Percentiles rank a stretch among this genome's conserved stretches.
Conservation (phyloP, 371 early-diverging fungal species). For the Apophysomyces elegans region DNA sequence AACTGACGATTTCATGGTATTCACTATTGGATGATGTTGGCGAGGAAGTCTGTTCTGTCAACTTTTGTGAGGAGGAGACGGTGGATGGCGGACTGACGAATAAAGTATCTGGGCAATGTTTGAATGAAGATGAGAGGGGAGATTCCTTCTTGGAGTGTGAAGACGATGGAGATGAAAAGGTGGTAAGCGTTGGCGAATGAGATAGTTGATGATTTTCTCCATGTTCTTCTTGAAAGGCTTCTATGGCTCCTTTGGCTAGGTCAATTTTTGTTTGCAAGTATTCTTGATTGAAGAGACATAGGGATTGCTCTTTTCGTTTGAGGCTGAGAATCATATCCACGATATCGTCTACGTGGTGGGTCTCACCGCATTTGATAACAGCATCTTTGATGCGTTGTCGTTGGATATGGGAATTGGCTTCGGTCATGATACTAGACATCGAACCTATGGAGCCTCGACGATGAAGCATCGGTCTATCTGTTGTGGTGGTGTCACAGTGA, state of each 20-base stretch:
- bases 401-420: slow-evolving; percentile 27
- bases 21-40: neutral
- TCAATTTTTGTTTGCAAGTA: slow-evolving; percentile 43
- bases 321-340: slow-evolving; percentile 53
- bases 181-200: neutral
- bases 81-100: too few species aligned
- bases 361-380: slow-evolving; percentile 27
- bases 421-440: slow-evolving; percentile 34
- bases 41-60: slow-evolving; percentile 1
- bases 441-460: slow-evolving; percentile 46
- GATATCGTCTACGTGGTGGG: slow-evolving; percentile 38
- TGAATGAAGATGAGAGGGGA: too few species aligned
- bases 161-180: neutral
- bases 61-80: slow-evolving; percentile 3
- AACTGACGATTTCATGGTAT: slow-evolving; percentile 20
- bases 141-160: neutral
- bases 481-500: neutral
- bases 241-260: slow-evolving; percentile 48
- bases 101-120: too few species aligned
- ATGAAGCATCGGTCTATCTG: slow-evolving; percentile 30
- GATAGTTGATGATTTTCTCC: slow-evolving; percentile 14
- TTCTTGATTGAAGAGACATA: slow-evolving; percentile 52
- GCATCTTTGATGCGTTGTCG: slow-evolving; percentile 35
- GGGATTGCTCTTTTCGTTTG: slow-evolving; percentile 48
- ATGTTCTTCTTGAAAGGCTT: slow-evolving; percentile 38